phyloP scores from a whole-genome alignment of 2,329 filamentous ascomycete genomes.

The Pezicula carpinea region DNA sequence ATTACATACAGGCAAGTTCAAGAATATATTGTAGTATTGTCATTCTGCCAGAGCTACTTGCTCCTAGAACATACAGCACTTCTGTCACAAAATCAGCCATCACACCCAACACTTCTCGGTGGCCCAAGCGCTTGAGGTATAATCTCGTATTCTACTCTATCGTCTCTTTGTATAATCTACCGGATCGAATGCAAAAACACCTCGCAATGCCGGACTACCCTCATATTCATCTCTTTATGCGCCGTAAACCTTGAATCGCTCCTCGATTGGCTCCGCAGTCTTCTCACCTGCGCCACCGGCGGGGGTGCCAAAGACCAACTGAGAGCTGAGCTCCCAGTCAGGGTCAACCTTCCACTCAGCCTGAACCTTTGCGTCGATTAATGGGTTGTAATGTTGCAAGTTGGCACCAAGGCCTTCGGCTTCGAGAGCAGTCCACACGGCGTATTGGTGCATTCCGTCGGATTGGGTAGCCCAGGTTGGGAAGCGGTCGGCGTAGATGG shows the following conservation, averaged over 20 bases:
- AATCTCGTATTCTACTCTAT: too few relatives aligned
- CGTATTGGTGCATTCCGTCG: slow-evolving; percentile 76
- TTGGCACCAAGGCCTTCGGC: slow-evolving; percentile 81
- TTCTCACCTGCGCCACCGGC: slow-evolving; percentile 56
- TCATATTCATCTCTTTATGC: slow-evolving; percentile 21
- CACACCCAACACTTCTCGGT: too few relatives aligned
- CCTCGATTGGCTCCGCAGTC: slow-evolving; percentile 58
- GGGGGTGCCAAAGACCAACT: slow-evolving; percentile 76
- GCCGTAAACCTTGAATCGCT: slow-evolving; percentile 61
- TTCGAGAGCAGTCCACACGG: slow-evolving; percentile 77
- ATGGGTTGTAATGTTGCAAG: slow-evolving; percentile 89
- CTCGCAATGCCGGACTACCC: not conserved
- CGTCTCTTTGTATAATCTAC: too few relatives aligned
- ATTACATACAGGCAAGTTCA: too few relatives aligned
- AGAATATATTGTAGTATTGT: too few relatives aligned
- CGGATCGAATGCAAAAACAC: too few relatives aligned
- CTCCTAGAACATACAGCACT: too few relatives aligned
- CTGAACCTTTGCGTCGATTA: slow-evolving; percentile 70
- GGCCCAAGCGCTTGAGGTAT: too few relatives aligned
- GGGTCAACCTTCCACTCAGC: slow-evolving; percentile 64
- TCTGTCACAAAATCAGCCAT: too few relatives aligned
- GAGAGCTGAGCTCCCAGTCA: slow-evolving; percentile 73
- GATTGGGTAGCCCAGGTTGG: slow-evolving; percentile 71
- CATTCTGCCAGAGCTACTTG: too few relatives aligned
- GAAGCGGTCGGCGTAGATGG: slow-evolving; percentile 76